A percentile compares a stretch with the other conserved stretches of the same genome.
phyloP scores from a whole-genome alignment of 208 protist species.

The Leishmania major region DNA sequence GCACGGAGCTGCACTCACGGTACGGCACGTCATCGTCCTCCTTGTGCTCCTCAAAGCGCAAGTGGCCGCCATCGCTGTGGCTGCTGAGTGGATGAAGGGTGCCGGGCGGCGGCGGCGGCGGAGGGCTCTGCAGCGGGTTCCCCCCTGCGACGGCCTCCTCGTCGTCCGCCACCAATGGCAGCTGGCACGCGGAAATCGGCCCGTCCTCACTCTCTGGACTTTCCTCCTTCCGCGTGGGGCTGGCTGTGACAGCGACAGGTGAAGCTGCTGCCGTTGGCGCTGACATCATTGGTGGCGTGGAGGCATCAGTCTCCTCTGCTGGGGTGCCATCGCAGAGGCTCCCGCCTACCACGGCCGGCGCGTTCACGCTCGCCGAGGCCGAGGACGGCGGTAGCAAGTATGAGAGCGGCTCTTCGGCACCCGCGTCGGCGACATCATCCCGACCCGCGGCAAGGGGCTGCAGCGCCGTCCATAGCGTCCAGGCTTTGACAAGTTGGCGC shows the following conservation, averaged over 20 bases:
- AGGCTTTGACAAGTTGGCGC: constrained; percentile 23
- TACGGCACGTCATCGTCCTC: not conserved
- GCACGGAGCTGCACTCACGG: not conserved
- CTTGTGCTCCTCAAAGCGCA: not conserved
- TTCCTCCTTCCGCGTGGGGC: not conserved
- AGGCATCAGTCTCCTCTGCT: not conserved
- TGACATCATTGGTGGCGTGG: not conserved
- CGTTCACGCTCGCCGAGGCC: not conserved
- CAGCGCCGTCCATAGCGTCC: constrained; percentile 23
- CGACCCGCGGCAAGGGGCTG: not conserved
- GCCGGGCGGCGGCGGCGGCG: not conserved
- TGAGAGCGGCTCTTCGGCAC: not conserved
- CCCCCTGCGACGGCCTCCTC: not conserved
- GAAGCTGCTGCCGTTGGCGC: constrained; percentile 4
- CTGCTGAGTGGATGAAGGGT: not conserved
- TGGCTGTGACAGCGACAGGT: not conserved
- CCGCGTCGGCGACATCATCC: not conserved
- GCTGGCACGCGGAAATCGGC: not conserved
- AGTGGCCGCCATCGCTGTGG: not conserved
- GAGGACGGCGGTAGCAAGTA: constrained; percentile 20
- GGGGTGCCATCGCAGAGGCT: not conserved
- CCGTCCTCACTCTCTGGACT: not conserved
- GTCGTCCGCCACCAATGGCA: not conserved
- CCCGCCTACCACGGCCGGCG: not conserved
- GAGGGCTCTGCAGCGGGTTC: not conserved